A percentile compares a stretch with the other conserved stretches of the same genome.
Evolutionary conservation across 1,284 basidiomycete species (phyloP).

Genomic region (Puccinia coronata): DNA sequence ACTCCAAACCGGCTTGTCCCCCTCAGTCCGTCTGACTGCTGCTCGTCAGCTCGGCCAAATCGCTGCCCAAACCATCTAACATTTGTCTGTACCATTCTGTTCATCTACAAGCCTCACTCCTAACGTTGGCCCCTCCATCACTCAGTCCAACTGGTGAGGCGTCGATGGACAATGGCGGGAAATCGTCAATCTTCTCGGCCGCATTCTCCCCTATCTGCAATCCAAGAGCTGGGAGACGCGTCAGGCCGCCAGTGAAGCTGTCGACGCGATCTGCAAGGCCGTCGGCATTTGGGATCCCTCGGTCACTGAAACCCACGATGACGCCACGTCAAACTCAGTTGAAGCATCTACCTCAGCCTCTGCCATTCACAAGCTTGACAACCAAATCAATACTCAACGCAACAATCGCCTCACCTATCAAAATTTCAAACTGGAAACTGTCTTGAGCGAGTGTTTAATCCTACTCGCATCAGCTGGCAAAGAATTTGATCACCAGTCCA

Average conservation of each 20-base stretch:
- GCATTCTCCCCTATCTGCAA: conserved; percentile 81
- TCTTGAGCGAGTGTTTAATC: conserved; percentile 59
- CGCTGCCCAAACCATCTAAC: conserved; percentile 71
- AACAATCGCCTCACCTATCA: conserved; percentile 53
- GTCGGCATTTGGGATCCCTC: conserved; percentile 78
- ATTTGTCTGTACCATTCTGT: conserved; percentile 51
- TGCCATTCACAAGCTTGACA: conserved; percentile 55
- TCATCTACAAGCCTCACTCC: conserved; percentile 51
- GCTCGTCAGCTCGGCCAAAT: conserved; percentile 89
- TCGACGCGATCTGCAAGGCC: conserved; percentile 80
- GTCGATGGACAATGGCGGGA: conserved; percentile 75
- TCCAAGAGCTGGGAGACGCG: conserved; percentile 85
- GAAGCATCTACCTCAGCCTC: conserved; percentile 54
- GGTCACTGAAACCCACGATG: conserved; percentile 50
- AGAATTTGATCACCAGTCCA: conserved; percentile 58
- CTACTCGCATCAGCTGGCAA: conserved; percentile 60
- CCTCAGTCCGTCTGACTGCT: conserved; percentile 80
- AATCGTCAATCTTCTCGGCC: conserved; percentile 75
- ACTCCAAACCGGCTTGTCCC: conserved; percentile 83
- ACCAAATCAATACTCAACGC: neutral
- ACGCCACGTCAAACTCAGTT: neutral
- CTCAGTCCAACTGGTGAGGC: conserved; percentile 54
- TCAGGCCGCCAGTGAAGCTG: conserved; percentile 76
- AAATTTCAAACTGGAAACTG: conserved; percentile 56
- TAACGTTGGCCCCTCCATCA: conserved; percentile 48